Percentiles rank a stretch among this genome's conserved stretches.
Evolutionary conservation across 768 basidiomycete species (phyloP).

Genomic region (Termitomyces sp.): DNA sequence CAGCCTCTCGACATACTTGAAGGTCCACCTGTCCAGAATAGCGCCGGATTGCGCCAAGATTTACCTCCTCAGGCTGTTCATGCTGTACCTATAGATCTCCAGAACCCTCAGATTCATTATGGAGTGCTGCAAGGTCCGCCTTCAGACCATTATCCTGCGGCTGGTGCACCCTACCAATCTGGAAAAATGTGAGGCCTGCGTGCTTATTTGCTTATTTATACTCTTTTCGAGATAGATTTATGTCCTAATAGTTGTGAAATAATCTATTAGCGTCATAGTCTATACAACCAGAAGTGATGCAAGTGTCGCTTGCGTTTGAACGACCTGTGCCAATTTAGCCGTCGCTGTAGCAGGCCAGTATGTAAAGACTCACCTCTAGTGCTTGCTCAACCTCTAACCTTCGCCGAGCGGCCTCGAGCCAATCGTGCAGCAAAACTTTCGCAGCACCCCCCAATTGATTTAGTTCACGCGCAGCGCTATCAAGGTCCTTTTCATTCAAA

Average conservation of each 20-base stretch:
- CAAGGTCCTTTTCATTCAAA: slow-evolving; percentile 89
- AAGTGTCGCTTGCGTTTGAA: slow-evolving; percentile 79
- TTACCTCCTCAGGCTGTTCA: neutral
- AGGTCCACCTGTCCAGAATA: neutral
- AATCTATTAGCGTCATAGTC: slow-evolving; percentile 22
- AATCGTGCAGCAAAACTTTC: slow-evolving; percentile 70
- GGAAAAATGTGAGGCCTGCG: neutral
- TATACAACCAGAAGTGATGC: slow-evolving; percentile 74
- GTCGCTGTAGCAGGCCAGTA: neutral
- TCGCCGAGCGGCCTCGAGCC: slow-evolving; percentile 84
- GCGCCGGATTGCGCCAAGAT: neutral
- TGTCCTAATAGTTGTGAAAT: neutral
- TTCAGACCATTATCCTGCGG: neutral
- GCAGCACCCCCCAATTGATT: slow-evolving; percentile 86
- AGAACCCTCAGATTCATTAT: neutral
- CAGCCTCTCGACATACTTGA: neutral
- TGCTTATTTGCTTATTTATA: neutral
- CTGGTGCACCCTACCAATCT: neutral
- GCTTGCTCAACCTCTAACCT: slow-evolving; percentile 91
- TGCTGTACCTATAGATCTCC: neutral
- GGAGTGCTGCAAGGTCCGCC: neutral
- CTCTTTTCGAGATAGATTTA: neutral
- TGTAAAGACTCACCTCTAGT: slow-evolving; percentile 54
- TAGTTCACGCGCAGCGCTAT: slow-evolving; percentile 82
- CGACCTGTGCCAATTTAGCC: slow-evolving; percentile 43